Percentiles rank a stretch among this genome's conserved stretches.
Conservation (phyloP, 345 rosid species). For the Turritis glabra region DNA sequence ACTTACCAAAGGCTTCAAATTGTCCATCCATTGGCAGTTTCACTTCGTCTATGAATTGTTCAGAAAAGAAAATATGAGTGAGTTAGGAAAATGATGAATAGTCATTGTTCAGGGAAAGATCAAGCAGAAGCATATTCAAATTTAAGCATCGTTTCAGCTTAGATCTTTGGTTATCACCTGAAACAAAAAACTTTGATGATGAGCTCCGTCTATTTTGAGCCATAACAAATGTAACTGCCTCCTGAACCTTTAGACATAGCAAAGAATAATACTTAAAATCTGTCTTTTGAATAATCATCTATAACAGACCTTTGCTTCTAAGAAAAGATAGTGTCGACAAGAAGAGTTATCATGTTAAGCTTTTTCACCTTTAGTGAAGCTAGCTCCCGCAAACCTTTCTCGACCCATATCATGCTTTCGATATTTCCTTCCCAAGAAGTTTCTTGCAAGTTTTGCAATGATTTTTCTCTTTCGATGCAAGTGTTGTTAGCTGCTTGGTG, state of each 20-base stretch:
- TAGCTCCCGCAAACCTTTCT: constrained; percentile 85
- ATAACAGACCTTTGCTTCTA: not conserved
- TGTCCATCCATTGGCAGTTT: constrained; percentile 69
- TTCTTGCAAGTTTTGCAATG: constrained; percentile 43
- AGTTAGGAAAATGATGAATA: constrained; percentile 13
- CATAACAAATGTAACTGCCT: constrained; percentile 76
- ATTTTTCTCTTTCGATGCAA: constrained; percentile 49
- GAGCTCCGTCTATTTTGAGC: constrained; percentile 58
- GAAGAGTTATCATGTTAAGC: constrained; percentile 20
- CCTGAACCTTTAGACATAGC: constrained; percentile 43
- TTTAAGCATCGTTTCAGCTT: not conserved
- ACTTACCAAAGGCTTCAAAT: constrained; percentile 75
- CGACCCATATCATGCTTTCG: constrained; percentile 82
- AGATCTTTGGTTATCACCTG: constrained; percentile 33
- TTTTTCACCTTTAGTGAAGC: constrained; percentile 69
- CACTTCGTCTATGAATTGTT: constrained; percentile 53
- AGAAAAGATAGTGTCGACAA: not conserved
- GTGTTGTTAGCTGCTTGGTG: constrained; percentile 49
- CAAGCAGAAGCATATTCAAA: not conserved
- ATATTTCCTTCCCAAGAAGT: constrained; percentile 62
- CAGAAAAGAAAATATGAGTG: not conserved
- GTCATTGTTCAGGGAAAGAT: not conserved
- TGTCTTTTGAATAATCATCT: not conserved
- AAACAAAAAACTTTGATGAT: constrained; percentile 47
- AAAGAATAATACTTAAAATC: not conserved